Evolutionary conservation across 495 filamentous ascomycete species (phyloP).

Genomic region (Sphaerosporella brunnea): DNA sequence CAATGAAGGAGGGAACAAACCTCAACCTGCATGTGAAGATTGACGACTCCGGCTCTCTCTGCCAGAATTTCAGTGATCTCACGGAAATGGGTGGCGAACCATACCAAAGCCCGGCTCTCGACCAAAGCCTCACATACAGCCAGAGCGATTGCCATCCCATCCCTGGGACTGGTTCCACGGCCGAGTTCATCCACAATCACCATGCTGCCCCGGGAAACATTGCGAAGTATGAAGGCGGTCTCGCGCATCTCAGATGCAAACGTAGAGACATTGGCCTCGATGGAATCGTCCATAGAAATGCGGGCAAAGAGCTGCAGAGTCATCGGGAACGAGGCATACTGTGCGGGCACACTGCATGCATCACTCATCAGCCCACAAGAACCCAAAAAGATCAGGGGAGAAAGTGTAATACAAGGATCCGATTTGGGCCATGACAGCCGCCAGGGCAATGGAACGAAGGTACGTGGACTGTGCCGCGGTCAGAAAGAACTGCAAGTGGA

Average conservation of each 20-base stretch:
- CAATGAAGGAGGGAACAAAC: slow-evolving; percentile 22
- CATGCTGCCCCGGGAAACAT: slow-evolving; percentile 46
- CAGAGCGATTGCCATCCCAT: slow-evolving; percentile 78
- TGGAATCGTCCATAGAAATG: slow-evolving; percentile 68
- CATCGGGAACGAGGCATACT: slow-evolving; percentile 65
- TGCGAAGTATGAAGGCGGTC: slow-evolving; percentile 71
- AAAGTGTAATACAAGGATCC: slow-evolving; percentile 71
- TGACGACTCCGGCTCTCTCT: slow-evolving; percentile 56
- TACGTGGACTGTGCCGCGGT: slow-evolving; percentile 52
- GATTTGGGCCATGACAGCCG: slow-evolving; percentile 81
- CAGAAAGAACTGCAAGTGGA: too few species aligned
- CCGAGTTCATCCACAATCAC: slow-evolving; percentile 88
- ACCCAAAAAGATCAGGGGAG: too few species aligned
- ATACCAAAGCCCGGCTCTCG: slow-evolving; percentile 54
- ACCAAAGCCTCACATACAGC: slow-evolving; percentile 76
- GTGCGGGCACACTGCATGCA: slow-evolving; percentile 53
- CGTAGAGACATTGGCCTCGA: slow-evolving; percentile 80
- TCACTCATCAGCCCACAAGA: too few species aligned
- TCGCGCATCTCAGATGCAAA: slow-evolving; percentile 93
- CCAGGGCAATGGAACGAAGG: slow-evolving; percentile 68
- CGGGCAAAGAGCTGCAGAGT: slow-evolving; percentile 71
- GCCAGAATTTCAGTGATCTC: slow-evolving; percentile 62
- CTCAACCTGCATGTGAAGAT: slow-evolving; percentile 62
- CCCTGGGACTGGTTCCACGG: slow-evolving; percentile 72
- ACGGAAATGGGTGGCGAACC: slow-evolving; percentile 86